phyloP scores from a whole-genome alignment of 768 basidiomycete species.

The Pisolithus microcarpus region DNA sequence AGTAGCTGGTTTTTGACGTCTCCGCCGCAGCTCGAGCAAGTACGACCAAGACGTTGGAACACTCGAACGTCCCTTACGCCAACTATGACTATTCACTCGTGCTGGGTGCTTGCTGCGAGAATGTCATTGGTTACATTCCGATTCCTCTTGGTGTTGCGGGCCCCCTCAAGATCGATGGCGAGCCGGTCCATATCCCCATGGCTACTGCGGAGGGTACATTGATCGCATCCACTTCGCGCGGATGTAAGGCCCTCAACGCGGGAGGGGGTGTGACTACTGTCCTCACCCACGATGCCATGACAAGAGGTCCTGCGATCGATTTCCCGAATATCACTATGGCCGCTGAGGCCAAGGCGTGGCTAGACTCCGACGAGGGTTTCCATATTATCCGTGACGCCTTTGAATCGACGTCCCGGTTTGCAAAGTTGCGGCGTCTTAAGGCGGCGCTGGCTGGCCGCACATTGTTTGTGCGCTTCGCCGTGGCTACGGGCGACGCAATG shows the following conservation, averaged over 20 bases:
- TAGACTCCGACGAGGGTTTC: slow-evolving; percentile 78
- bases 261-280: slow-evolving; percentile 95
- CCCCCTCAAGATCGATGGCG: slow-evolving; percentile 85
- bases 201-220: slow-evolving; percentile 99
- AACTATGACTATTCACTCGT: slow-evolving; percentile 93
- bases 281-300: slow-evolving; percentile 90
- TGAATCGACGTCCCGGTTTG: slow-evolving; percentile 92
- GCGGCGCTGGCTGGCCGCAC: slow-evolving; percentile 89
- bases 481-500: slow-evolving; percentile 96
- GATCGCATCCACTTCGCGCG: slow-evolving; percentile 94
- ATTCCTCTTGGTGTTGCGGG: slow-evolving; percentile 95
- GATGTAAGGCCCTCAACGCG: slow-evolving; percentile 95
- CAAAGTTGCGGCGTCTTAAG: slow-evolving; percentile 78
- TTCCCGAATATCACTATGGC: slow-evolving; percentile 79
- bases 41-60: slow-evolving; percentile 74
- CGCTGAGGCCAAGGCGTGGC: slow-evolving; percentile 81
- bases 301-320: slow-evolving; percentile 96
- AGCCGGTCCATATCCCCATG: slow-evolving; percentile 89
- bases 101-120: slow-evolving; percentile 96
- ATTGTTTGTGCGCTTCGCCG: slow-evolving; percentile 88
- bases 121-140: slow-evolving; percentile 96
- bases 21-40: slow-evolving; percentile 67
- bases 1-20: slow-evolving; percentile 4
- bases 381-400: slow-evolving; percentile 76
- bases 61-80: slow-evolving; percentile 71